These are phyloP conservation scores for Curvularia sp. DNA, from an alignment of 2,329 filamentous ascomycete species.

Conservation along the genomic window DNA sequence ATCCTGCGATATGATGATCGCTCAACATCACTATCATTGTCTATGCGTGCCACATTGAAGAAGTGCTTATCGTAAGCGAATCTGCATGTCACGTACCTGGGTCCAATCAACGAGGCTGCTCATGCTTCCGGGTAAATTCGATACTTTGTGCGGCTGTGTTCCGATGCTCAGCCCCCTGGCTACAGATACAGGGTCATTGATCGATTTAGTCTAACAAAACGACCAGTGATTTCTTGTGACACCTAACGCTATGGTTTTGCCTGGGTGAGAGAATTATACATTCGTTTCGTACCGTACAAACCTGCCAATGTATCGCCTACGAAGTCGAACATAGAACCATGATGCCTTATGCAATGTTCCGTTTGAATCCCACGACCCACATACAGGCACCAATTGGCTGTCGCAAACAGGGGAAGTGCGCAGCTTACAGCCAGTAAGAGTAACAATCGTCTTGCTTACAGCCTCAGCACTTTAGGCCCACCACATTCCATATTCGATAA, in stretches of 20 bases:
- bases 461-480: not conserved
- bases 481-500: not conserved
- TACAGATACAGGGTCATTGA: not conserved
- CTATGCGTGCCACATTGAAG: not conserved
- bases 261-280: not conserved
- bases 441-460: not conserved
- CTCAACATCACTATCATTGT: not conserved
- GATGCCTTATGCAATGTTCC: not conserved
- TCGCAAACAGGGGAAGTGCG: not conserved
- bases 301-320: not conserved
- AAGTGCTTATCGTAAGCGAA: not conserved
- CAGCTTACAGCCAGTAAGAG: not conserved
- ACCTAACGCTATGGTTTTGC: not conserved
- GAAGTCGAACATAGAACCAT: not conserved
- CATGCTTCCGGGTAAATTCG: not conserved
- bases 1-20: not conserved
- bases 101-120: not conserved
- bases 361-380: not conserved
- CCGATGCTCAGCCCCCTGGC: not conserved
- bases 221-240: not conserved
- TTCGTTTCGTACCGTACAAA: not conserved
- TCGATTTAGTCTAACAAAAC: not conserved
- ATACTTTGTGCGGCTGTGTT: not conserved
- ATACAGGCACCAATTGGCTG: not conserved
- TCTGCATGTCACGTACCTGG: not conserved